These are phyloP conservation scores for Lophium mytilinum DNA, from an alignment of 495 filamentous ascomycete species.

Conservation along the genomic window DNA sequence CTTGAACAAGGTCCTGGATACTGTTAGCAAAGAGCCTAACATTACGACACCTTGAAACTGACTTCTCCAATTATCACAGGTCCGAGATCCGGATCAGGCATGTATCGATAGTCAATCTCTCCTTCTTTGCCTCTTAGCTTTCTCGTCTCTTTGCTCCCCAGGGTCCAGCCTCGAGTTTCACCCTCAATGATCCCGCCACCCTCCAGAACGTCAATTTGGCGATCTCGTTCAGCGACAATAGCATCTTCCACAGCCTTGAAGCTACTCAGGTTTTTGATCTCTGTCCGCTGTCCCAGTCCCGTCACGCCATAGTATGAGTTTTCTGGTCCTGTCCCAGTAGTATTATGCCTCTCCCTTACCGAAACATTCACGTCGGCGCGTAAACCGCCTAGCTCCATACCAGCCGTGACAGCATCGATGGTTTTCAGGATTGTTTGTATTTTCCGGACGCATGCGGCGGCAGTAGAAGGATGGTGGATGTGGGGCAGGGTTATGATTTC, in stretches of 20 bases:
- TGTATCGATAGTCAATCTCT: constrained; percentile 95
- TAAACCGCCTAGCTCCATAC: constrained; percentile 89
- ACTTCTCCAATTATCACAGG: constrained; percentile 64
- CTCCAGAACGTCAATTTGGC: constrained; percentile 77
- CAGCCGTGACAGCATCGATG: constrained; percentile 72
- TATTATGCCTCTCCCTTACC: constrained; percentile 48
- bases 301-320: constrained; percentile 46
- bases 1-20: constrained; percentile 49
- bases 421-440: constrained; percentile 74
- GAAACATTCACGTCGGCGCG: constrained; percentile 95
- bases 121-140: constrained; percentile 87
- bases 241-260: constrained; percentile 94
- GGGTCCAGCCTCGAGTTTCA: constrained; percentile 90
- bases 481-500: constrained; percentile 90
- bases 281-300: constrained; percentile 75
- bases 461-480: constrained; percentile 75
- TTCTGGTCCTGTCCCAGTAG: constrained; percentile 32
- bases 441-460: constrained; percentile 80
- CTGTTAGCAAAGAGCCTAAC: neutral
- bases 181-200: constrained; percentile 68
- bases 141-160: constrained; percentile 66
- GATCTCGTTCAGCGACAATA: constrained; percentile 78
- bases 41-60: constrained; percentile 1
- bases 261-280: constrained; percentile 96
- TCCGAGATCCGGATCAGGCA: constrained; percentile 90